phyloP scores from a whole-genome alignment of 2,329 filamentous ascomycete genomes.

The Rosellinia necatrix region DNA sequence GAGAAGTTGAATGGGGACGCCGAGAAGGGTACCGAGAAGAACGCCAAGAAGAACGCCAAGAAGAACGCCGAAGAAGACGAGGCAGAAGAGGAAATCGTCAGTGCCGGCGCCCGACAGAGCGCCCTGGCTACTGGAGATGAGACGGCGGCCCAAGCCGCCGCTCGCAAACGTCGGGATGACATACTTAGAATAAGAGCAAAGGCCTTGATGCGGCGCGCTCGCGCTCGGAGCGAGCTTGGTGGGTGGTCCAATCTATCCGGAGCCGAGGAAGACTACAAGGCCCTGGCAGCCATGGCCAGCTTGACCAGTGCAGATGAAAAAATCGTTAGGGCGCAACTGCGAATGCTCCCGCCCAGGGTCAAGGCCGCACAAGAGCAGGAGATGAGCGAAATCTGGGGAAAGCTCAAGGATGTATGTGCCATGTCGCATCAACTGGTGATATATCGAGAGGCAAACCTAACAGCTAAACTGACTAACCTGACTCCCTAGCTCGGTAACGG shows the following conservation, averaged over 20 bases:
- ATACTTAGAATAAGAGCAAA: slow-evolving; percentile 80
- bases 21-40: slow-evolving; percentile 46
- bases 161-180: slow-evolving; percentile 57
- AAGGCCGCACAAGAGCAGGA: slow-evolving; percentile 84
- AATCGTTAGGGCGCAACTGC: slow-evolving; percentile 69
- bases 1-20: slow-evolving; percentile 50
- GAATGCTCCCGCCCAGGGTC: slow-evolving; percentile 67
- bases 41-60: slow-evolving; percentile 53
- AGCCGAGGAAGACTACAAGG: slow-evolving; percentile 79
- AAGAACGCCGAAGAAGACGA: slow-evolving; percentile 50
- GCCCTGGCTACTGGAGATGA: slow-evolving; percentile 45
- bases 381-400: slow-evolving; percentile 96
- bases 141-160: slow-evolving; percentile 36
- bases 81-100: slow-evolving; percentile 63
- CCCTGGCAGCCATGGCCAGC: slow-evolving; percentile 61
- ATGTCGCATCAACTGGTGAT: background rate
- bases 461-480: no score
- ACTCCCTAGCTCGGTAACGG: slow-evolving; percentile 77
- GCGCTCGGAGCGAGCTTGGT: slow-evolving; percentile 70
- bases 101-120: slow-evolving; percentile 59
- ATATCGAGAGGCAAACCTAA: background rate
- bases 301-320: slow-evolving; percentile 69
- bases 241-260: slow-evolving; percentile 82
- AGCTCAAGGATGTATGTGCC: slow-evolving; percentile 74
- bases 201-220: slow-evolving; percentile 77